Evolutionary conservation across 1,284 basidiomycete genomes (phyloP), one percentile per base, ranked within the genome.

Genomic region (Ustilago hordei): DNA sequence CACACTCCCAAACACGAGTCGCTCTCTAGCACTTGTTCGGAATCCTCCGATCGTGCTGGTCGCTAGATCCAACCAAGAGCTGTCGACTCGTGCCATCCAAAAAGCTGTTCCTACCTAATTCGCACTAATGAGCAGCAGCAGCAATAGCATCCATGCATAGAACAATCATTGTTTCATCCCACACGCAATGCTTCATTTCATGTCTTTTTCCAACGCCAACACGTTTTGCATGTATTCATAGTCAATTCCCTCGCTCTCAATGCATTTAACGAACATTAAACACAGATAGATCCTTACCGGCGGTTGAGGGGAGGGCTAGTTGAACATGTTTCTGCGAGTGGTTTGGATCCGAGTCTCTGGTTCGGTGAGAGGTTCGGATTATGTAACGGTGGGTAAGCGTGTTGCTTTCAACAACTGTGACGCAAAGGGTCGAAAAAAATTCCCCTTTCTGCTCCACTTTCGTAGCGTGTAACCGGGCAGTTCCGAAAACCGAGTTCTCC

Each of bases 401-500:
- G 7, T 11, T 56, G 55, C 55, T 57, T 57, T 35, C 13, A 47
- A 47, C 55, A 57, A 9, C 39, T 41, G 31, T 54, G 35, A 43
- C 36, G 55, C 23, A 31, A 39, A 43, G 23, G 23, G 23, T 28
- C 23, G 23, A 15, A 15, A 17, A 32, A 34, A 15, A 31, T 3
- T 34, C 34, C 17, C 39, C n/a, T n/a, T 35, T n/a, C 23, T 50
- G 28, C 31, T 19, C 31, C 31, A 54, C 53, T 38, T 41, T n/a
- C 9, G 9, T 35, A 8, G 28, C 34, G 9, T 55, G 54, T 41
- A n/a, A 38, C 55, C 47, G 55, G 43, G 7, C n/a, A 54, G 6
- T 59, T 65, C 63, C 63, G 63, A 65, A 31, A 59, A 52, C 63
- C 63, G 63, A 64, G 39, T n/a, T 31, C 7, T 5, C 8, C 23